Evolutionary conservation across 192 early-diverging fungal genomes (phyloP), one percentile per base, ranked within the genome.

Genomic region (Coemansia sp.): DNA sequence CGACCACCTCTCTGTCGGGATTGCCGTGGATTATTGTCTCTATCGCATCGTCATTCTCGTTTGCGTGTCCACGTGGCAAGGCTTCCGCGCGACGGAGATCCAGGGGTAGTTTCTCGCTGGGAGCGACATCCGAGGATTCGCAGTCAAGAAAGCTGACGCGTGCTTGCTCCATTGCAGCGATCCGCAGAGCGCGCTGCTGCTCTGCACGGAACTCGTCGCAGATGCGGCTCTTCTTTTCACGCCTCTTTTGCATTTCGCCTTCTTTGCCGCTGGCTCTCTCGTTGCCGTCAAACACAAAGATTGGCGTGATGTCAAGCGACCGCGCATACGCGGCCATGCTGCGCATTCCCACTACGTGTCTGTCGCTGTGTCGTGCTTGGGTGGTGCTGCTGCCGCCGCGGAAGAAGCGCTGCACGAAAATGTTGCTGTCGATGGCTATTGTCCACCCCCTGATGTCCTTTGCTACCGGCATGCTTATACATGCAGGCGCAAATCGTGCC

Each of bases 201-300:
- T 49, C 65, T 41, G 3, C 49, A 43, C 43, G 85, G 41, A 62
- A 56, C 37, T 75, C 68, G 22, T 22, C 32, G 36, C 43, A 7
- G 15, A 60, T 58, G 43, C 69, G 68, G 39, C 22, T 40, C 31
- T 59, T 60, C 40, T 63, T 56, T 42, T 47, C 63, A 17, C 46
- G 42, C 42, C 79, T 74, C 46, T 70, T 64, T 1, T 37, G 19
- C 7, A 73, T 42, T 70, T 91, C 90, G 29, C 47, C 35, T 11
- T 76, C 59, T 63, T 93, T 93, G 29, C 84, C 84, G 7, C 64
- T 54, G 1, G 89, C 66, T 0, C 87, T 79, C 15, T 15, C 29
- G 12, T 56, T 24, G 2, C 87, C 88, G 60, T 93, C 91, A 82
- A 93, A 93, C 2, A 93, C 78, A 74, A 91, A 88, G 24, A 93